These are phyloP conservation scores for Cicer judaicum DNA, from an alignment of 306 rosid species.

Conservation along the genomic window DNA sequence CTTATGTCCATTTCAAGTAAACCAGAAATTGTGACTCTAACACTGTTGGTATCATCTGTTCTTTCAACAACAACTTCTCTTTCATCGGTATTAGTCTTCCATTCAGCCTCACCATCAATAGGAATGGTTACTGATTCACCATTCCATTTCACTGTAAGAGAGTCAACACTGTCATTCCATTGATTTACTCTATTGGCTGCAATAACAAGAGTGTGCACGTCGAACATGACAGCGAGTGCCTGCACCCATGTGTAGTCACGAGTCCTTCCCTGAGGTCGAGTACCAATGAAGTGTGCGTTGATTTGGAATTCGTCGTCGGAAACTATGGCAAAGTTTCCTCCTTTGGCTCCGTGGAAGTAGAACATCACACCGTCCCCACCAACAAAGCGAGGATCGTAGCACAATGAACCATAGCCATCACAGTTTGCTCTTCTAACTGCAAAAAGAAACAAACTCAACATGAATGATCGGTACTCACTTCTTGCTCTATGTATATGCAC, in stretches of 20 bases:
- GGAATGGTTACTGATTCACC: slow-evolving; percentile 54
- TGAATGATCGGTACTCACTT: neutral
- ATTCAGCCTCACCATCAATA: slow-evolving; percentile 61
- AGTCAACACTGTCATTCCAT: slow-evolving; percentile 66
- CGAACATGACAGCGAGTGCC: slow-evolving; percentile 70
- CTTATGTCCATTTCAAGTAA: slow-evolving; percentile 65
- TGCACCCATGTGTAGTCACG: slow-evolving; percentile 90
- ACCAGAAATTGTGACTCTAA: slow-evolving; percentile 63
- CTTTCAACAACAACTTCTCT: slow-evolving; percentile 71
- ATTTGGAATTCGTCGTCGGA: slow-evolving; percentile 70
- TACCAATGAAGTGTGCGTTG: slow-evolving; percentile 80
- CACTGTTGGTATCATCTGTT: slow-evolving; percentile 64
- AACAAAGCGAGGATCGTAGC: slow-evolving; percentile 82
- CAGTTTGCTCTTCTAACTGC: slow-evolving; percentile 74
- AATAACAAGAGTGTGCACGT: slow-evolving; percentile 68
- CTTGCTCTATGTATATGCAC: neutral
- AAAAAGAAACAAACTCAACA: slow-evolving; percentile 25
- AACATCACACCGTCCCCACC: slow-evolving; percentile 89
- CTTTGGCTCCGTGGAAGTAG: slow-evolving; percentile 84
- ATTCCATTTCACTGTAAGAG: slow-evolving; percentile 70
- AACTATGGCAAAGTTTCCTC: slow-evolving; percentile 70
- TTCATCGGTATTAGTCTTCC: slow-evolving; percentile 56
- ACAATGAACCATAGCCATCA: slow-evolving; percentile 74
- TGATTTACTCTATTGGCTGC: slow-evolving; percentile 67
- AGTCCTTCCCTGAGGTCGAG: slow-evolving; percentile 73